Evolutionary conservation across 75 land plant genomes (phyloP), one percentile per base, ranked within the genome.

Genomic region (Sequoia sempervirens): DNA sequence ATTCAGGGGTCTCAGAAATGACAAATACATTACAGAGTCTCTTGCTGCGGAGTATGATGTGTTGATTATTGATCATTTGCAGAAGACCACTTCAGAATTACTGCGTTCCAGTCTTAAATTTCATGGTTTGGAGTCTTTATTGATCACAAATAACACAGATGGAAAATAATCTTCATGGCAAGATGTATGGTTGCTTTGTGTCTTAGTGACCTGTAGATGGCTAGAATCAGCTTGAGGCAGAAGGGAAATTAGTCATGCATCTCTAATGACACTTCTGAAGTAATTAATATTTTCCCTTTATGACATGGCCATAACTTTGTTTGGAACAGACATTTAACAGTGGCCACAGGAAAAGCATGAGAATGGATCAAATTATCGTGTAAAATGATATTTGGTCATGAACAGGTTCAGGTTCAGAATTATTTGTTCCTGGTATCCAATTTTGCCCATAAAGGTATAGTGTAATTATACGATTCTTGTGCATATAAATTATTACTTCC

Each of bases 31-130:
- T 14, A 85, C 85, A 26, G 93, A 90, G 47, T 84, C 91, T 17
- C 79, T 84, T 74, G 56, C 69, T 17, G 86, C 91, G 66, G 84
- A 89, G 74, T 92, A 89, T 83, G 92, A 93, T 76, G 92, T 86
- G 38, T 46, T 90, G 4, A 86, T 92, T 37, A 86, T 87, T 52
- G 91, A 92, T 45, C 93, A 93, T 75, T 73, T 84, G 86, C 86
- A 92, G 75, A 90, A 86, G 86, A 87, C 83, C 26, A 87, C 95
- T 17, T 90, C 92, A 54, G 90, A 86, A 38, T 75, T 93, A 18
- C 87, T 92, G 50, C 30, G 80, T 18, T 86, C 85, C n/a, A 92
- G 91, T 14, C 80, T 92, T 82, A 92, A 92, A 83, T 92, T 92
- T 54, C 89, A 87, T 58, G 88, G 91, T 75, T 83, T 92, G 38